Evolutionary conservation across 1,284 basidiomycete species (phyloP), one percentile per base, ranked within the genome.

Genomic region (Trametes hirsuta): DNA sequence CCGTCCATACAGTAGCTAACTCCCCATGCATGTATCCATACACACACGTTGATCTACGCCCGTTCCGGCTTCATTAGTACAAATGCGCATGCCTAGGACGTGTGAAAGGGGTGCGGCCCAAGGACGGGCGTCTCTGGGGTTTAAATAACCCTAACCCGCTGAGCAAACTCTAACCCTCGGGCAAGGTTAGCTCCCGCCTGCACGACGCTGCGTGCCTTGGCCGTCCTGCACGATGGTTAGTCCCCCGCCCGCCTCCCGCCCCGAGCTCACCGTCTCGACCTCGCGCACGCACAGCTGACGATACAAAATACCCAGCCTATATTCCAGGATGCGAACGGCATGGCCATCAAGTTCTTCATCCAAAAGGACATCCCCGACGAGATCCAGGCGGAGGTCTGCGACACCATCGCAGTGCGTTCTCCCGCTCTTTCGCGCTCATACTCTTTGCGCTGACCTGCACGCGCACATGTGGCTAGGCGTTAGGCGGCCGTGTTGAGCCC

Each of bases 321-420:
- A 62, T 91, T 91, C 60, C 85, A 88, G 71, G 87, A 88, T 67
- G 74, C 70, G 58, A 82, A 79, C 67, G 84, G 85, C 42, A 71
- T 87, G 50, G 80, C 88, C 4, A 73, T 90, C 77, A 92, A 92
- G 70, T 92, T 92, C 71, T 92, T 91, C 72, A 82, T 92, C 37
- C 88, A 91, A 69, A 90, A 88, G 68, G 89, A 91, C 70, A 78
- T 92, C n/a, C 75, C 82, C 2, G 79, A 86, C 58, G 83, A 86
- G 62, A 77, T 83, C n/a, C 86, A 89, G 66, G 82, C 81, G 4
- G 84, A 88, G 58, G 71, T 92, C 34, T 85, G 83, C 67, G 85
- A 89, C 69, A 85, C 81, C 21, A 88, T 92, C 54, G 83, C 84
- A 1, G 90, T 91, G 59, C 49, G 81, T 72, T 14, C 36, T 37